phyloP scores from a whole-genome alignment of 192 early-diverging fungal genomes.

The Mortierella antarctica region DNA sequence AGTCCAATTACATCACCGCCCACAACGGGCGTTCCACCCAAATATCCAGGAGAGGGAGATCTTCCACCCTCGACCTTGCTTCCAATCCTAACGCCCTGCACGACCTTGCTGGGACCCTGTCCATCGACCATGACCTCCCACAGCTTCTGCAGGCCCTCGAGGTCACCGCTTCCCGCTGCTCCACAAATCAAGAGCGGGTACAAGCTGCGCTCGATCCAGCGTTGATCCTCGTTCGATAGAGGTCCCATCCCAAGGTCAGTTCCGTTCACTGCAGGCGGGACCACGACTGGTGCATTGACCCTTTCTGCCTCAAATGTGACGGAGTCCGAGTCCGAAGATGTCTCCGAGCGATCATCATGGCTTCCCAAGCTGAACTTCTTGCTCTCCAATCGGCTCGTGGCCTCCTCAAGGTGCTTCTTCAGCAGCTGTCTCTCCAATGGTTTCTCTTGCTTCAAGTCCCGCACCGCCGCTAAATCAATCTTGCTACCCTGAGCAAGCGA shows the following conservation, averaged over 20 bases:
- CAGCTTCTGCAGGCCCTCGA: conserved; percentile 79
- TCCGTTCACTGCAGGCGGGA: neutral
- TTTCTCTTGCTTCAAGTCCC: conserved; percentile 1
- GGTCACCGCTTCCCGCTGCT: conserved; percentile 85
- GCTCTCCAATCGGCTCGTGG: neutral
- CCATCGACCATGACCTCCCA: conserved; percentile 58
- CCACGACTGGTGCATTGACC: neutral
- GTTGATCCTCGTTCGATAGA: conserved; percentile 63
- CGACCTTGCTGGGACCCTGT: conserved; percentile 15
- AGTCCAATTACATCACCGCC: conserved; percentile 24
- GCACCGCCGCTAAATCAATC: conserved; percentile 1
- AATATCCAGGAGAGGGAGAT: conserved; percentile 12
- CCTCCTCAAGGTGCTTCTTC: conserved; percentile 1
- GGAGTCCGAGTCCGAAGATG: conserved; percentile 12
- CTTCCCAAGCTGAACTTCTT: conserved; percentile 1
- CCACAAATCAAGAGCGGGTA: conserved; percentile 89
- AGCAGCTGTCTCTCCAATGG: neutral
- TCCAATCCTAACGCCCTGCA: conserved; percentile 24
- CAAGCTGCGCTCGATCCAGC: conserved; percentile 79
- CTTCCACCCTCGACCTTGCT: neutral
- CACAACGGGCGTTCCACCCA: conserved; percentile 33
- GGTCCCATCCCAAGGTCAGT: conserved; percentile 36
- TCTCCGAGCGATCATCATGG: neutral
- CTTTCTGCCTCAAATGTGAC: conserved; percentile 12
- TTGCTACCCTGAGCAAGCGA: neutral